Evolutionary conservation across 495 filamentous ascomycete species (phyloP), one percentile per base, ranked within the genome.

Genomic region (Sphaerosporella brunnea): DNA sequence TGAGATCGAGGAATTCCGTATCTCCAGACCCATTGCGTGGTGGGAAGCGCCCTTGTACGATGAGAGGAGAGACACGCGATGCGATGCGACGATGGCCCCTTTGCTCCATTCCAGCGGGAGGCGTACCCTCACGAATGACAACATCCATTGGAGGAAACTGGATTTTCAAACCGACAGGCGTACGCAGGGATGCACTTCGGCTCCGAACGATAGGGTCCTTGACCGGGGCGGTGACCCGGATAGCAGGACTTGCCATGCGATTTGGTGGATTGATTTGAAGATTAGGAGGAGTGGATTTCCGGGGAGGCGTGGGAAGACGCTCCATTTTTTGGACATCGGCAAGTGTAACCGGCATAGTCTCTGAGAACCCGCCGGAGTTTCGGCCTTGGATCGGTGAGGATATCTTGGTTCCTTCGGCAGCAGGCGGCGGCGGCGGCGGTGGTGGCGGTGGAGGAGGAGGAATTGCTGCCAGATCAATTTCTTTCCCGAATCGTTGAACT

Each of bases 131-230:
- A n/a, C 60, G 66, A 36, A 70, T 60, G 8, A 70, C 62, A 3
- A 65, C 64, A 51, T 80, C 71, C 42, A 75, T 64, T 1, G 75
- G 67, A 28, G 78, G 72, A 51, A 82, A 69, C 15, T 78, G 75
- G 42, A 92, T 73, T 44, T 90, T 77, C 28, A 97, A 68, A 1
- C 79, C 82, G 50, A 82, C 76, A 2, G 28, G 25, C n/a, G 34
- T 46, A 4, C 25, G 26, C 24, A 36, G 18, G 13, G 25, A 19
- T 15, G 15, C 15, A 25, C 43, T 46, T n/a, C 15, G 15, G 2
- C 11, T 23, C 15, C 43, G 25, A 11, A 11, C 23, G 43, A 46
- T 34, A 4, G 39, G 39, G 16, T 39, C 36, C n/a, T 5, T 5
- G 11, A 19, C 2, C 10, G 41, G 41, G 41, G 9, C 13, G 18